phyloP scores from a whole-genome alignment of 2,329 filamentous ascomycete genomes.

The Fusarium sp. region DNA sequence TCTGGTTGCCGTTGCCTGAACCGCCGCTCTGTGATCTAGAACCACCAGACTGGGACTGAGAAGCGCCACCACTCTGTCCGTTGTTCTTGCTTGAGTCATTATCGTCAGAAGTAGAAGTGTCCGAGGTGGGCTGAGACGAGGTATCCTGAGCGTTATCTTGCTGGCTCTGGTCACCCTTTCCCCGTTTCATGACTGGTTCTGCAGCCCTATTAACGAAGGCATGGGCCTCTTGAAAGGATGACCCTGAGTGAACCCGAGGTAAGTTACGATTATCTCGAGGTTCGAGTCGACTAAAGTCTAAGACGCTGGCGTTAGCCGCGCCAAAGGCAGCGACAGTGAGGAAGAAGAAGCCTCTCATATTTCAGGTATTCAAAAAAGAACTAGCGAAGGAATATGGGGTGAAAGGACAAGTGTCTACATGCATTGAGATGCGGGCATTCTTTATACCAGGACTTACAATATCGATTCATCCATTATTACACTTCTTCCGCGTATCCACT shows the following conservation, averaged over 20 bases:
- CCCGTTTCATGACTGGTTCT: neutral
- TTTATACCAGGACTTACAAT: neutral
- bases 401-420: neutral
- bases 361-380: slow-evolving; percentile 10
- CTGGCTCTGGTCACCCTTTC: neutral
- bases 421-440: neutral
- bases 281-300: neutral
- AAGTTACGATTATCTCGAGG: neutral
- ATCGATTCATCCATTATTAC: too few species aligned
- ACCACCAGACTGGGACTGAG: neutral
- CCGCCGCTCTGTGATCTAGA: neutral
- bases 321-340: slow-evolving; percentile 15
- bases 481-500: neutral
- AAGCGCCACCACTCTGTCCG: neutral
- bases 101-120: neutral
- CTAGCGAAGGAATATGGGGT: slow-evolving; percentile 2
- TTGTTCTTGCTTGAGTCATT: neutral
- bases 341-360: slow-evolving; percentile 30
- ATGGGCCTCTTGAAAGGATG: neutral
- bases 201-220: neutral
- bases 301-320: slow-evolving; percentile 21
- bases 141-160: neutral
- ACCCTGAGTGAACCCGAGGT: neutral
- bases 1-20: neutral
- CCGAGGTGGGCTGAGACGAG: too few species aligned